phyloP scores from a whole-genome alignment of 371 early-diverging fungal genomes.

The Encephalitozoon cuniculi region DNA sequence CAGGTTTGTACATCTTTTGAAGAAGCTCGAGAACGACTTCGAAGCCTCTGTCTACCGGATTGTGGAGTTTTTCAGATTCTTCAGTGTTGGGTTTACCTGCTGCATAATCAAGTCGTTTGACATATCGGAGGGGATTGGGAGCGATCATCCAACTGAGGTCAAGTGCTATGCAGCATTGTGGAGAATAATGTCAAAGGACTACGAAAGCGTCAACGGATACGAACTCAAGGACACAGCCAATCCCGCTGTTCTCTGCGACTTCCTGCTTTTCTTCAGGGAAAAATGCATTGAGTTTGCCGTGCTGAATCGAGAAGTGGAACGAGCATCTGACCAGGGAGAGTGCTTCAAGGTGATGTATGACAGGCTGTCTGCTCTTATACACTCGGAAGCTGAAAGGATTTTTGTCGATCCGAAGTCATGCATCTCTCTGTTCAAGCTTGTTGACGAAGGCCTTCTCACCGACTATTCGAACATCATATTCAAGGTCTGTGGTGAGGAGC shows the following conservation, averaged over 20 bases:
- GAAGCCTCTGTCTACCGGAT: neutral
- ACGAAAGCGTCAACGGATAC: neutral
- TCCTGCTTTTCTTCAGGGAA: conserved; percentile 14
- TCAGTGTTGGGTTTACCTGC: neutral
- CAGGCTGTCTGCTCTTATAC: neutral
- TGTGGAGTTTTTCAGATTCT: neutral
- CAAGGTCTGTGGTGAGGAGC: neutral
- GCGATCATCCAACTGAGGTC: neutral
- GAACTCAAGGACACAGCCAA: conserved; percentile 7
- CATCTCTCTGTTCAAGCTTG: conserved; percentile 21
- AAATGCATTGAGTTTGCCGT: neutral
- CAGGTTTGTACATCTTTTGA: neutral
- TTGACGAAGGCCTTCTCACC: neutral
- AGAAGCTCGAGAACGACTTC: conserved; percentile 15
- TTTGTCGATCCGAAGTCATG: conserved; percentile 20
- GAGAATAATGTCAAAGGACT: conserved; percentile 21
- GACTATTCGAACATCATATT: conserved; percentile 3
- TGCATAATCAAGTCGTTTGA: conserved; percentile 20
- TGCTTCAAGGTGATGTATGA: conserved; percentile 1
- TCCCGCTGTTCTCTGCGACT: conserved; percentile 6
- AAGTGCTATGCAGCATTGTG: conserved; percentile 38
- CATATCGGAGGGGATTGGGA: neutral
- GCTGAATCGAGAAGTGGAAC: neutral
- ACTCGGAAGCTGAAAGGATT: neutral
- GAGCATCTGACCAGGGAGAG: neutral